Evolutionary conservation across 2,329 filamentous ascomycete genomes (phyloP), one percentile per base, ranked within the genome.

Genomic region (Calonectria pseudoreteaudii): DNA sequence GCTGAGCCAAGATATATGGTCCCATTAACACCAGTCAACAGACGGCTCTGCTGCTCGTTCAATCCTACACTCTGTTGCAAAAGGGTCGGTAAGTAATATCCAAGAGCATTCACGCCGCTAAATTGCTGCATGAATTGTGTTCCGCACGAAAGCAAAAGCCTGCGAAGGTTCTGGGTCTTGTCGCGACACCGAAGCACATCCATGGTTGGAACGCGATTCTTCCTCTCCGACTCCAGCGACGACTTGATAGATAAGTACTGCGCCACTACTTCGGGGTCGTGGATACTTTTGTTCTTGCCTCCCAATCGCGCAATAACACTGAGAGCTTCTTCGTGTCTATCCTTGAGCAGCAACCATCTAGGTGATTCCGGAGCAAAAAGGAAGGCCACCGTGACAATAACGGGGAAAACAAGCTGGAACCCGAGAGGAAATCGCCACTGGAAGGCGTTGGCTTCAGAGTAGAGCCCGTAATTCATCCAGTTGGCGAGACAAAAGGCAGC

Each of bases 271-370:
- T 77, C 70, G 1, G 77, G 72, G 49, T 83, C 80, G 10, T 70
- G 56, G 7, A 73, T 49, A 73, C 73, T 87, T 75, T 91, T 84
- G 23, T 88, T 87, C 72, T 90, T 90, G 28, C 89, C 87, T 72
- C 90, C 90, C 72, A 90, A 91, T 74, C 88, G 89, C 10, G 88
- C 86, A 71, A 94, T 86, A 6, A 90, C 88, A 8, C 86, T 83
- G n/a, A 88, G 83, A 0, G 90, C 90, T 71, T 92, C 86, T 14
- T 91, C 88, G 20, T 88, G 85, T n/a, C 89, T 88, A 72, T 90
- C 88, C 70, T 91, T 77, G 11, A 88, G 81, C 26, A 90, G 79
- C n/a, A 90, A 80, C 86, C 87, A 91, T 47, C 89, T 85, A 0
- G 89, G 89, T 0, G 86, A 88, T 75, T 91, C 89, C 2, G 87